These are phyloP conservation scores for Blastobotrys terrestris DNA, from an alignment of 805 yeast genomes.

Conservation along the genomic window DNA sequence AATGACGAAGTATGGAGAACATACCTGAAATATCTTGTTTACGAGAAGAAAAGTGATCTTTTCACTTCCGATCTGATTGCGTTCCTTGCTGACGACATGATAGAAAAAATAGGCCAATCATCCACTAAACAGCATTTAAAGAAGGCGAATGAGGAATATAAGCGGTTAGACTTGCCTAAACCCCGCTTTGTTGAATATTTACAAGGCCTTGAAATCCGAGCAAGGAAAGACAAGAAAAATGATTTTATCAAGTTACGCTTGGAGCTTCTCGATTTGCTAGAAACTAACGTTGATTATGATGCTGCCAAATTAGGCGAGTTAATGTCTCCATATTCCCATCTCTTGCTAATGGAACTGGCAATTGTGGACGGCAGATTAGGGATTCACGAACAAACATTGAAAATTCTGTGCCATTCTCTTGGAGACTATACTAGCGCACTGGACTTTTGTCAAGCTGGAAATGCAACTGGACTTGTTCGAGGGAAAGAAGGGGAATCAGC, in stretches of 20 bases:
- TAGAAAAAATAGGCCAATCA: slow-evolving; percentile 20
- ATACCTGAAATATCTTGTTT: slow-evolving; percentile 31
- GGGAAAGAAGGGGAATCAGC: slow-evolving; percentile 7
- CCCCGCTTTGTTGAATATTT: slow-evolving; percentile 25
- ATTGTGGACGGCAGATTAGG: slow-evolving; percentile 29
- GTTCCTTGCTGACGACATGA: slow-evolving; percentile 30
- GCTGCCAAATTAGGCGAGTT: slow-evolving; percentile 19
- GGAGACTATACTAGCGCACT: slow-evolving; percentile 32
- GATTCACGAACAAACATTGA: slow-evolving; percentile 29
- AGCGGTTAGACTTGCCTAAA: slow-evolving; percentile 29
- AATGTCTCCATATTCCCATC: slow-evolving; percentile 21
- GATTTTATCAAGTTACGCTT: slow-evolving; percentile 19
- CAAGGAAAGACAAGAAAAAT: background rate
- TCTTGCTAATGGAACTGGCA: slow-evolving; percentile 29
- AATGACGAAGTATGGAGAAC: slow-evolving; percentile 32
- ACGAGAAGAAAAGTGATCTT: slow-evolving; percentile 21
- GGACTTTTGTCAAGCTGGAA: slow-evolving; percentile 25
- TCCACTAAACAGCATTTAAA: slow-evolving; percentile 11
- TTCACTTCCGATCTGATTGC: slow-evolving; percentile 29
- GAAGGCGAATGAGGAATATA: slow-evolving; percentile 12
- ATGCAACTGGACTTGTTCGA: slow-evolving; percentile 8
- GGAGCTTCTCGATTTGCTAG: slow-evolving; percentile 23
- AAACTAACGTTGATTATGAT: slow-evolving; percentile 21
- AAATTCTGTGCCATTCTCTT: slow-evolving; percentile 26
- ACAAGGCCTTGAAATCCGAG: slow-evolving; percentile 6